Evolutionary conservation across 2,329 filamentous ascomycete species (phyloP).

Genomic region (Tolypocladium album): DNA sequence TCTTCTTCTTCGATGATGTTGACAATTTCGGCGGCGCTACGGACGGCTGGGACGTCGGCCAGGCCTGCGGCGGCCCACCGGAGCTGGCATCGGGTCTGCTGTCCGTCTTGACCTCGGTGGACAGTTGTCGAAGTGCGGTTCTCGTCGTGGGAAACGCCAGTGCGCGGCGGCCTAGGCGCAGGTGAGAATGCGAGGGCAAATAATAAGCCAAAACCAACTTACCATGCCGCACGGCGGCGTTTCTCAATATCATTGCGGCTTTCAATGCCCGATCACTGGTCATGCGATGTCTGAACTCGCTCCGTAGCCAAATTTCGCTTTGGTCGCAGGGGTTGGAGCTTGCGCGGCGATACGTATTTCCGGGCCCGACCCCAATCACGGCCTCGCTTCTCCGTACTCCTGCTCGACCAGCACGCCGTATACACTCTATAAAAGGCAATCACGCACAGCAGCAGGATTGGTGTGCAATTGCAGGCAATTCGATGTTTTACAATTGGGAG

Average conservation of each 20-base stretch:
- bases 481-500: slow-evolving; percentile 6
- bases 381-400: background rate
- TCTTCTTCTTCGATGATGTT: slow-evolving; percentile 18
- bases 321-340: background rate
- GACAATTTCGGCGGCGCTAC: slow-evolving; percentile 11
- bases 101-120: slow-evolving; percentile 16
- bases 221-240: slow-evolving; percentile 43
- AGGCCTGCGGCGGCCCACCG: slow-evolving; percentile 7
- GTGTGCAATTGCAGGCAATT: background rate
- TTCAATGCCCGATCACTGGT: slow-evolving; percentile 6
- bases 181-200: background rate
- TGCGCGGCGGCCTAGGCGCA: slow-evolving; percentile 37
- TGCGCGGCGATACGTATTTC: slow-evolving; percentile 8
- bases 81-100: background rate
- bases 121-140: slow-evolving; percentile 19
- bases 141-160: slow-evolving; percentile 33
- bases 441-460: background rate
- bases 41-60: slow-evolving; percentile 11
- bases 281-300: background rate
- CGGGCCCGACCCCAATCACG: slow-evolving; percentile 6
- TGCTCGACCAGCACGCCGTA: too few relatives aligned
- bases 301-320: slow-evolving; percentile 10
- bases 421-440: too few relatives aligned
- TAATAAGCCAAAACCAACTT: slow-evolving; percentile 16
- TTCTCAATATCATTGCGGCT: slow-evolving; percentile 45